Conservation (phyloP, 2,329 filamentous ascomycete species). For the Nannizziopsis barbatae region DNA sequence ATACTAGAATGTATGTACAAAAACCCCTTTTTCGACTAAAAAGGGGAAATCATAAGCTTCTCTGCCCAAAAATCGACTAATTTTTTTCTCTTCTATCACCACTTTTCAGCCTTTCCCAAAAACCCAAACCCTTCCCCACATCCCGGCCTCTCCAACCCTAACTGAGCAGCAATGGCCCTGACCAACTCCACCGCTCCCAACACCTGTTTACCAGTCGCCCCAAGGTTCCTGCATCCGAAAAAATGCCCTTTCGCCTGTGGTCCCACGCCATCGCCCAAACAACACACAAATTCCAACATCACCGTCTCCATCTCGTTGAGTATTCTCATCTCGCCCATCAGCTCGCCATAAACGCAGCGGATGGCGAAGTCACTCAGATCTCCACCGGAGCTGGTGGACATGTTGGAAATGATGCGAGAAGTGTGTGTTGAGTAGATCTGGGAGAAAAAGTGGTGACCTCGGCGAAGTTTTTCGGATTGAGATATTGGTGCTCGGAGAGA, state of each 20-base stretch:
- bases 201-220: constrained; percentile 17
- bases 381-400: constrained; percentile 20
- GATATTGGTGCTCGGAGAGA: constrained; percentile 17
- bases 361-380: constrained; percentile 23
- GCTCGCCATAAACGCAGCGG: constrained; percentile 22
- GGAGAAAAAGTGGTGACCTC: constrained; percentile 21
- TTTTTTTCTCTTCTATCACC: constrained; percentile 3
- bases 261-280: constrained; percentile 21
- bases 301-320: constrained; percentile 21
- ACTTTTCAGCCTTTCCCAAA: constrained; percentile 14
- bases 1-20: background rate
- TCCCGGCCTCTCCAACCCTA: constrained; percentile 12
- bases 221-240: constrained; percentile 22
- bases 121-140: constrained; percentile 13
- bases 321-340: constrained; percentile 21
- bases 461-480: constrained; percentile 16
- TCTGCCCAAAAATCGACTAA: background rate
- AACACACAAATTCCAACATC: constrained; percentile 24
- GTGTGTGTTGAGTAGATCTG: constrained; percentile 22
- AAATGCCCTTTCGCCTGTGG: constrained; percentile 24
- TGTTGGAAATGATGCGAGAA: constrained; percentile 18
- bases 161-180: constrained; percentile 17
- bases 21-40: background rate
- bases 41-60: background rate
- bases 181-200: constrained; percentile 17